A percentile compares a stretch with the other conserved stretches of the same genome.
Conservation (phyloP, 2,329 filamentous ascomycete species). For the Plectosphaerella sp. region DNA sequence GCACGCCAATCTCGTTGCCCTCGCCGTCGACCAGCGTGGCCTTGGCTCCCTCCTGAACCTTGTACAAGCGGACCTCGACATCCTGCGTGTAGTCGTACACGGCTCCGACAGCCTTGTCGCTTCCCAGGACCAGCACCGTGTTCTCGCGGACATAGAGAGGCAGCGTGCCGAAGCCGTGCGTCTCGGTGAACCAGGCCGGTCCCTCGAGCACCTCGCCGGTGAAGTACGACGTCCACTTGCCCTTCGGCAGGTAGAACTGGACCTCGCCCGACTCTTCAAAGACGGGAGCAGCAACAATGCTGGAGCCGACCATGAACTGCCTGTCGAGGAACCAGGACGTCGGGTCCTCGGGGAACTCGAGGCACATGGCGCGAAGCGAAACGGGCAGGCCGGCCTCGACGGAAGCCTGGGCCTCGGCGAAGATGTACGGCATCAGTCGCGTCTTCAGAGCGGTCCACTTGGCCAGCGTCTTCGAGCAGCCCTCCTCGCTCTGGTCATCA, state of each 20-base stretch:
- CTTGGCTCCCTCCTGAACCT: conserved; percentile 33
- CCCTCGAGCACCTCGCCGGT: conserved; percentile 44
- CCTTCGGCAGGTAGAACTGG: conserved; percentile 58
- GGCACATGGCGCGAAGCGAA: conserved; percentile 58
- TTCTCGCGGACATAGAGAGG: conserved; percentile 55
- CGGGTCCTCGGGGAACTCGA: conserved; percentile 69
- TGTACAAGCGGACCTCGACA: conserved; percentile 43
- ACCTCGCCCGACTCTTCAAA: conserved; percentile 60
- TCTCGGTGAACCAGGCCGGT: conserved; percentile 56
- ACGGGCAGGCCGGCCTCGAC: conserved; percentile 52
- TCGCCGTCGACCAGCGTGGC: conserved; percentile 36
- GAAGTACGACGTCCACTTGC: conserved; percentile 44
- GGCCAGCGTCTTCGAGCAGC: conserved; percentile 46
- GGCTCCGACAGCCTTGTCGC: conserved; percentile 29
- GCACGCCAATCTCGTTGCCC: conserved; percentile 32
- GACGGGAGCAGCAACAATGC: conserved; percentile 59
- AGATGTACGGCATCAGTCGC: conserved; percentile 48
- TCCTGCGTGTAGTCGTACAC: conserved; percentile 43
- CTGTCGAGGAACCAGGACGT: conserved; percentile 64
- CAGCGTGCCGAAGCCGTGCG: conserved; percentile 52
- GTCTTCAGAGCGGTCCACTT: conserved; percentile 46
- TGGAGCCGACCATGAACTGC: conserved; percentile 69
- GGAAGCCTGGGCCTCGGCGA: conserved; percentile 35
- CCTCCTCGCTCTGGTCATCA: conserved; percentile 51
- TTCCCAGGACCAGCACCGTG: conserved; percentile 42